These are phyloP conservation scores for Penicillium dipodomyicola DNA, from an alignment of 495 filamentous ascomycete genomes.

Conservation along the genomic window DNA sequence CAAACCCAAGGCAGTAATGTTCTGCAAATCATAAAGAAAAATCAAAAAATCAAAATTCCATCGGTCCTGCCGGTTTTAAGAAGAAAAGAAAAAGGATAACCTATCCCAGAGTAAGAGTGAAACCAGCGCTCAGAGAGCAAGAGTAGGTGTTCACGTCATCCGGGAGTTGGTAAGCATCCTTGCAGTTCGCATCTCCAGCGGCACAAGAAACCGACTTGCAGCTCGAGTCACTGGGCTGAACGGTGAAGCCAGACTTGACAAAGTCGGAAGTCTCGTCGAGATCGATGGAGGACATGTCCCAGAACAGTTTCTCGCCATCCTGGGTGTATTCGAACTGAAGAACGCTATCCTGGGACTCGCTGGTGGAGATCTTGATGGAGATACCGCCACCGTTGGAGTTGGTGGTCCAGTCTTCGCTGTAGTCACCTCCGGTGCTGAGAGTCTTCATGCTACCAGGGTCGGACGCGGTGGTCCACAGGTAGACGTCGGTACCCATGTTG, in stretches of 20 bases:
- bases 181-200: slow-evolving; percentile 29
- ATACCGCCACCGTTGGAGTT: slow-evolving; percentile 46
- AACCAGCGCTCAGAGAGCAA: slow-evolving; percentile 25
- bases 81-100: not conserved
- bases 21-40: not conserved
- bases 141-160: slow-evolving; percentile 35
- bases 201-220: slow-evolving; percentile 28
- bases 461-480: slow-evolving; percentile 44
- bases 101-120: slow-evolving; percentile 33
- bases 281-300: slow-evolving; percentile 39
- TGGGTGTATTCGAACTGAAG: slow-evolving; percentile 40
- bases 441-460: slow-evolving; percentile 39
- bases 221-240: slow-evolving; percentile 22
- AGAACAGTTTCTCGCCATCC: slow-evolving; percentile 25
- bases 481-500: slow-evolving; percentile 39
- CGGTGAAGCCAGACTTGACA: slow-evolving; percentile 23
- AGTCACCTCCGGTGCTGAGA: slow-evolving; percentile 35
- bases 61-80: slow-evolving; percentile 4
- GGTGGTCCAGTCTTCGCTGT: slow-evolving; percentile 35
- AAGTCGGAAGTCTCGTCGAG: slow-evolving; percentile 23
- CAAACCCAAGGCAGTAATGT: slow-evolving; percentile 1
- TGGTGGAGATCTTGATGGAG: slow-evolving; percentile 48
- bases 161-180: slow-evolving; percentile 34
- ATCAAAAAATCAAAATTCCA: slow-evolving; percentile 8
- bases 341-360: slow-evolving; percentile 32